Evolutionary conservation across 108 stramenopile genomes (phyloP), one percentile per base, ranked within the genome.

Genomic region (Discostella stelligeroides): DNA sequence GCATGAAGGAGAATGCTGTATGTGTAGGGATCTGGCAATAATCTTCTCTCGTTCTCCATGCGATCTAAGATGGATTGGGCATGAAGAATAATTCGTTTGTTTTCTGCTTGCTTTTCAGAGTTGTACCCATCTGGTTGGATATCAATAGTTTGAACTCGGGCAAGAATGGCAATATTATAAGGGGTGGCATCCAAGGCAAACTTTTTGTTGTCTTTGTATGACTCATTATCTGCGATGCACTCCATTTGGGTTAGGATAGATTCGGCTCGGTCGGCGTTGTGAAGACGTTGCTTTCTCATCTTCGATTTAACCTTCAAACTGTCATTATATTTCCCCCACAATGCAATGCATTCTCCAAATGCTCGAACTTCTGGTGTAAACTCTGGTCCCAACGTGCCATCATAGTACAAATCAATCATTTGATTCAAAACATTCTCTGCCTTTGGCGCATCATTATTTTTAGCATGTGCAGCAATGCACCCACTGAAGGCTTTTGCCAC

Each of bases 1-100:
- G 71, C 78, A 72, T 72, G 58, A 7, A 79, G 66, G 15, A 79
- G 60, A 30, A 79, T 79, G 42, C 71, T 72, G 46, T 79, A 79
- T 18, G 78, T 72, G 66, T 68, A 79, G 7, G 78, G 50, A 61
- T 79, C 78, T 34, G 71, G 65, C 20, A 59, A 6, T 27, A 79
- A 46, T 27, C 54, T 34, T 56, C 66, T 63, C 27, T 67, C 65
- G 10, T 63, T 56, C 21, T 79, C 78, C 78, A 79, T 79, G 40
- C 62, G 78, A 25, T 79, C 66, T 17, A 79, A 63, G 7, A 79
- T 27, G 1, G 60, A 62, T 58, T 71, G 64, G 14, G 78, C 78
- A 24, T 55, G 78, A 7, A 79, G 53, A 30, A 79, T 56, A n/a
- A 42, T 54, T 54, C 60, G 29, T 25, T 79, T 66, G 48, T 72